These are phyloP conservation scores for Trichoderma oligosporum DNA, from an alignment of 2,329 filamentous ascomycete species.

Conservation along the genomic window DNA sequence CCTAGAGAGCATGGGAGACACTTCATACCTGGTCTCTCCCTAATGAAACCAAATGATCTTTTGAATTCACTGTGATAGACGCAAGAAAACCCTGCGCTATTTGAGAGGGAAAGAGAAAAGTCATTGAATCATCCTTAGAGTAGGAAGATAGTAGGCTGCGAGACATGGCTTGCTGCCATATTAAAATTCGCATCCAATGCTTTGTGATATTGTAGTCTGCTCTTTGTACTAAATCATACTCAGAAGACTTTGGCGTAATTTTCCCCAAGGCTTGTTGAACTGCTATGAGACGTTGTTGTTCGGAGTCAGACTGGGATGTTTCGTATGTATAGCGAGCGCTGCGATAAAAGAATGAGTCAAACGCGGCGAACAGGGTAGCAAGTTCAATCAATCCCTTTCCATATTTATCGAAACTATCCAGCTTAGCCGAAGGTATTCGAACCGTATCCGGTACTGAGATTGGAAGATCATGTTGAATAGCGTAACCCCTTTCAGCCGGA, in stretches of 20 bases:
- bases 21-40: slow-evolving; percentile 14
- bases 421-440: not conserved
- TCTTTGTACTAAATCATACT: slow-evolving; percentile 10
- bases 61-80: slow-evolving; percentile 6
- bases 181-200: slow-evolving; percentile 15
- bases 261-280: slow-evolving; percentile 4
- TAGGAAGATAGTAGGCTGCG: not conserved
- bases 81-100: slow-evolving; percentile 12
- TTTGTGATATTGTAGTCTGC: slow-evolving; percentile 19
- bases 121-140: slow-evolving; percentile 9
- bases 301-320: not conserved
- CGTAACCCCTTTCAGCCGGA: slow-evolving; percentile 14
- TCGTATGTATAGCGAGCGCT: not conserved
- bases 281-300: slow-evolving; percentile 2
- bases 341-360: slow-evolving; percentile 14
- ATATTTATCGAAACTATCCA: slow-evolving; percentile 14
- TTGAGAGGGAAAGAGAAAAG: slow-evolving; percentile 13
- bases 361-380: slow-evolving; percentile 1
- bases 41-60: slow-evolving; percentile 8
- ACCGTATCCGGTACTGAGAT: slow-evolving; percentile 10
- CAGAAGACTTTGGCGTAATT: not conserved
- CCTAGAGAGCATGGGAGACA: too few species aligned
- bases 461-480: slow-evolving; percentile 15
- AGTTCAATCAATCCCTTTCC: slow-evolving; percentile 16
- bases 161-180: slow-evolving; percentile 18